Evolutionary conservation across 495 filamentous ascomycete species (phyloP), one percentile per base, ranked within the genome.

Genomic region (Penicillium macrosclerotiorum): DNA sequence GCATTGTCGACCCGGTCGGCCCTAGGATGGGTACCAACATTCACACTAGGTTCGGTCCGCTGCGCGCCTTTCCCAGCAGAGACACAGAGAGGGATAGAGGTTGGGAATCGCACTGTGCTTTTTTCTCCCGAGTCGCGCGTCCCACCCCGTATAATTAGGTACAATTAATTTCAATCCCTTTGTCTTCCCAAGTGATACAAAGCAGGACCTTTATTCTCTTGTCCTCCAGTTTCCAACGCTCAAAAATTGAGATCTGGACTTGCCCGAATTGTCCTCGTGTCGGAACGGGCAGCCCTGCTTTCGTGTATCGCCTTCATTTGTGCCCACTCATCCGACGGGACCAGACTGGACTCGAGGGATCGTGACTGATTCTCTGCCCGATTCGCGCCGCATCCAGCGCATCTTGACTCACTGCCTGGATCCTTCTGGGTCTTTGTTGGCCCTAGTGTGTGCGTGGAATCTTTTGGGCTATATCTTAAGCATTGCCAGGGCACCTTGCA

Each of bases 391-490:
- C 33, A 44, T 24, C 8, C 40, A 23, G 45, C 40, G 29, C 50
- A 29, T 38, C 43, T 59, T 52, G 51, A 42, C 40, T 57, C 40
- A 33, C 23, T 36, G 37, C 37, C 54, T 34, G 36, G 40, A 25
- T 31, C 47, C 30, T 42, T 46, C 39, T 32, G 39, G 44, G 37
- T 43, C 40, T 19, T 31, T 36, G 26, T 50, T 27, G 36, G 30
- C 23, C n/a, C 30, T 46, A 34, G 32, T 44, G 40, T 51, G 55
- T 42, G 29, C 13, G 37, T 16, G 37, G 24, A 24, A 24, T 29
- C 13, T 23, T 49, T 68, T 61, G 63, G 57, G 63, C 57, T 64
- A 70, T 64, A 70, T 70, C 57, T 67, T 65, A 51, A 57, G 50
- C 52, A 45, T 54, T 47, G 56, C 57, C 59, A 57, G 45, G 55